Evolutionary conservation across 768 basidiomycete species (phyloP).

Genomic region (Suillus paluster): DNA sequence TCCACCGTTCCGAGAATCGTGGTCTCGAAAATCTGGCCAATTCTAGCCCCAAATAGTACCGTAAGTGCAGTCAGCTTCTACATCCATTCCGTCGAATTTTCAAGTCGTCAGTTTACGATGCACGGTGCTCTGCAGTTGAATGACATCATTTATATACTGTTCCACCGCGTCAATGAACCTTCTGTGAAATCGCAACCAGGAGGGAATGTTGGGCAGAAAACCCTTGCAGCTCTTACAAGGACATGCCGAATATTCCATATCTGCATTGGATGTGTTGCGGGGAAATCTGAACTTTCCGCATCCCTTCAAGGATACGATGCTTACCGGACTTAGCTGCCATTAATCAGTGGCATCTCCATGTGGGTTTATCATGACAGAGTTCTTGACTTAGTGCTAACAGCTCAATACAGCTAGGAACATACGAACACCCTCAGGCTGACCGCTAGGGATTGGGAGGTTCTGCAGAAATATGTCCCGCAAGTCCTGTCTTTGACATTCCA

Average conservation of each 20-base stretch:
- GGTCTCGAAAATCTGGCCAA: not conserved
- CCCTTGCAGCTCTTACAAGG: not conserved
- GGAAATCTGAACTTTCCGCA: not conserved
- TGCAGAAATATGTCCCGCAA: not conserved
- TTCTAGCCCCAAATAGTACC: not conserved
- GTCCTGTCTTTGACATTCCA: not conserved
- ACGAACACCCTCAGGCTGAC: not conserved
- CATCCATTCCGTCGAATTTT: not conserved
- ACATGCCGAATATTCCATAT: not conserved
- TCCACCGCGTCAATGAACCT: not conserved
- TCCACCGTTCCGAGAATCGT: not conserved
- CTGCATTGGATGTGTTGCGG: not conserved
- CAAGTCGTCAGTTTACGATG: not conserved
- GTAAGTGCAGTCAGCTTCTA: too few relatives aligned
- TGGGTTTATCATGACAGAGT: not conserved
- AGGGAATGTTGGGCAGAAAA: not conserved
- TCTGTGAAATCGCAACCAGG: not conserved
- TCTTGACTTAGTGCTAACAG: not conserved
- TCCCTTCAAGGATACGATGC: not conserved
- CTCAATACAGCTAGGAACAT: not conserved
- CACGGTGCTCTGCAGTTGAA: not conserved
- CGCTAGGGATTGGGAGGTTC: not conserved
- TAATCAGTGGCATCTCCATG: not conserved
- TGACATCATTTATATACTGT: not conserved
- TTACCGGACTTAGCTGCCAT: not conserved